Base-by-base conservation (phyloP, 495 filamentous ascomycete species). In the Jackrogersella multiformis region DNA sequence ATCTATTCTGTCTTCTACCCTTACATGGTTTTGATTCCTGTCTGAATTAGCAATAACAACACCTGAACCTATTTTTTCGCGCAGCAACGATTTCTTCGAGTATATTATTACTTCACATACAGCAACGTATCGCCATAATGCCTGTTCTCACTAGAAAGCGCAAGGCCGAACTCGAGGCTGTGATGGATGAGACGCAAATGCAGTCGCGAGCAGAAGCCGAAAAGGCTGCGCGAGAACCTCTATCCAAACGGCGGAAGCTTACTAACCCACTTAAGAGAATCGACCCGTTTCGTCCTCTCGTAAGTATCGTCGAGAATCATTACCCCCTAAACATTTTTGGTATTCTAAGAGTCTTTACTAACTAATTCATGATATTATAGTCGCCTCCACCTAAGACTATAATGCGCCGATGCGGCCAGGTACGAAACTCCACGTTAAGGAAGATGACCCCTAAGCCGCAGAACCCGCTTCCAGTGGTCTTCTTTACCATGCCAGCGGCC, bases 81-180 rank as follows among this genome's bases (percentile, higher is more conserved):
- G 7, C 26, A 20, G 6, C 8, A 42, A 20, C 1, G 20, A 2
- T 18, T 20, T 18, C 18, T 4, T 8, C 5, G 16, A 15, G 1
- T 38, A 15, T 38, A 4, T 16, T 4, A 16, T 42, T 45, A 2
- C 20, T 26, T 21, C 26, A 0, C 10, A 13, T 34, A 41, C n/a
- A 15, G 5, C n/a, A 4, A 21, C 8, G 35, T 3, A 39, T 21
- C 24, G 24, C 28, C 36, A 54, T n/a, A 5, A 70, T 70, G 67
- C 34, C 67, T 39, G 39, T 45, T 23, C 42, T 70, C 5, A 65
- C 67, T 30, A 55, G 56, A 24, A 70, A 61, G 39, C 61, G 67
- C 7, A 70, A 65, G 56, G 67, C 67, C 9, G 51, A 69, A 34
- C 34, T 57, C 15, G 61, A 70, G 23, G 52, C 64, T 6, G 58